Evolutionary conservation across 371 early-diverging fungal genomes (phyloP), one percentile per base, ranked within the genome.

Genomic region (Lichtheimia ornata): DNA sequence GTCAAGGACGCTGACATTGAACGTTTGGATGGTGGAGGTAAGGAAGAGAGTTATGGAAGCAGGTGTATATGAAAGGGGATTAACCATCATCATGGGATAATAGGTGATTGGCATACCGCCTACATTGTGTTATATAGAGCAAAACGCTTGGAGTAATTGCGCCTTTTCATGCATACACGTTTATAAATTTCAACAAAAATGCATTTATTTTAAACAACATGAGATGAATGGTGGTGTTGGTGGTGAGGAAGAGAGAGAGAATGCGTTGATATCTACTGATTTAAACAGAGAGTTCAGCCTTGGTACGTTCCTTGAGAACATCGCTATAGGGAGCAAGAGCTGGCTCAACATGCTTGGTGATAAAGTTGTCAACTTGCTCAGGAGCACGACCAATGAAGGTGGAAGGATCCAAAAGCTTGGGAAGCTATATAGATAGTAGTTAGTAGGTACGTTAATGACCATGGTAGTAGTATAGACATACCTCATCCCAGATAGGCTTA

Each of bases 371-470:
- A 24, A 95, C 96, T 79, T 97, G 97, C 79, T 94, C 87, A 18
- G 96, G 96, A 30, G 98, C 97, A 62, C 97, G 86, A 35, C 98
- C 98, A 61, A 93, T 88, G 69, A 98, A 98, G 11, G 97, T 96
- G 35, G 84, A 82, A 5, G 97, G 96, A 53, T 96, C 93, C 70
- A 98, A 80, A 40, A 98, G 81, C 5, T 69, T 42, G 42, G 93
- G 91, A 52, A 98, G 81, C 61, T 90, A 72, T 18, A 22, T 22
- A 22, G 12, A 7, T 27, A 4, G 14, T 55, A 5, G 40, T 17
- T 17, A 7, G 30, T 13, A 49, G 7, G 9, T 5, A 2, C 6
- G n/a, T 12, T 22, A 40, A 22, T 25, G 3, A 15, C 14, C 18
- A 18, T 30, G 35, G 22, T n/a, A n/a, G 22, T 22, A 22, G 22